Percentiles rank a stretch among this genome's conserved stretches.
Evolutionary conservation across 768 basidiomycete species (phyloP).

Genomic region (Pleurotus pulmonarius): DNA sequence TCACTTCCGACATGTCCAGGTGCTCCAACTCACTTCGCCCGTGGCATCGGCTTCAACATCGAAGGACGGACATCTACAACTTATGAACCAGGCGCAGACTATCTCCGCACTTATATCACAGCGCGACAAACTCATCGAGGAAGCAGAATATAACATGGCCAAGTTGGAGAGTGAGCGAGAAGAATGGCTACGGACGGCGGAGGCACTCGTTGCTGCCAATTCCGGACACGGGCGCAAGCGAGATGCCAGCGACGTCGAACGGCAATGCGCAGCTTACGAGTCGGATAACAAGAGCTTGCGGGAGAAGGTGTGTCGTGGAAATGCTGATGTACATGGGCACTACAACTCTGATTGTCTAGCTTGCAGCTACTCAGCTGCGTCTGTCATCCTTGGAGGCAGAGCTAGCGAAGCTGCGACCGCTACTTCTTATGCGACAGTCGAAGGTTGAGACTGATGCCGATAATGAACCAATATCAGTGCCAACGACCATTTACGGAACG

Average conservation of each 20-base stretch:
- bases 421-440: constrained; percentile 36
- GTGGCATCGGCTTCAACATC: too few relatives aligned
- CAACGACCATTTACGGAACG: constrained; percentile 3
- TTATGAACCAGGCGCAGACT: constrained; percentile 57
- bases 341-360: constrained; percentile 28
- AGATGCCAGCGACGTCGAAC: constrained; percentile 38
- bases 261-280: constrained; percentile 44
- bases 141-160: constrained; percentile 53
- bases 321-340: neutral
- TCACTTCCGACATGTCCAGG: constrained; percentile 24
- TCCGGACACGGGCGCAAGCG: constrained; percentile 26
- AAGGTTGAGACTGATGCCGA: neutral
- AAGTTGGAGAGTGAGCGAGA: constrained; percentile 62
- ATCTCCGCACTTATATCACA: constrained; percentile 56
- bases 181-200: constrained; percentile 63
- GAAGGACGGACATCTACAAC: constrained; percentile 25
- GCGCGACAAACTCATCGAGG: constrained; percentile 50
- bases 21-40: constrained; percentile 38
- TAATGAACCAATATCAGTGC: neutral
- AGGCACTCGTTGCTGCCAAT: constrained; percentile 56
- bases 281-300: constrained; percentile 60
- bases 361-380: constrained; percentile 54
- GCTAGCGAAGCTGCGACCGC: constrained; percentile 59
- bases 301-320: constrained; percentile 45
- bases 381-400: constrained; percentile 59